Evolutionary conservation across 2,329 filamentous ascomycete species (phyloP).

Genomic region (Chaetomiaceae sp.): DNA sequence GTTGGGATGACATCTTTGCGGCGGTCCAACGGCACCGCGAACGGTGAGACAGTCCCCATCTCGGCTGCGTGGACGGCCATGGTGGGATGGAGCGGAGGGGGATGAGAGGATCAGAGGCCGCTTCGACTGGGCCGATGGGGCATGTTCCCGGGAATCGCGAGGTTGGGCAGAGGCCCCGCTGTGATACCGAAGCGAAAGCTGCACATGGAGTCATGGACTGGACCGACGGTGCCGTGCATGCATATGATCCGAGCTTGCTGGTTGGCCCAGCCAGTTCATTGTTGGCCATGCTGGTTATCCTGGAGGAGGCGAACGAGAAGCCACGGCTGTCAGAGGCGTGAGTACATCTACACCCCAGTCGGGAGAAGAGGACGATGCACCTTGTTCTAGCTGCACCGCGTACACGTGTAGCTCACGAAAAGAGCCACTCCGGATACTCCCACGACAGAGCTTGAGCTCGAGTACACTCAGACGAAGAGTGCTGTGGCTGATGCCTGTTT

Average conservation of each 20-base stretch:
- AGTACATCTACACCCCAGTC: background rate
- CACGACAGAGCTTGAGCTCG: background rate
- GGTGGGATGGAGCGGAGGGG: conserved; percentile 9
- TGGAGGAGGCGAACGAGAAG: conserved; percentile 13
- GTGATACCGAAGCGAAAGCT: conserved; percentile 16
- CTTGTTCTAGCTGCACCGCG: no score
- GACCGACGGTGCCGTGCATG: conserved; percentile 10
- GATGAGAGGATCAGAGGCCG: background rate
- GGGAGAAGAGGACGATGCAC: no score
- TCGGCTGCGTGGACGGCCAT: conserved; percentile 17
- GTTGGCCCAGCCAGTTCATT: conserved; percentile 11
- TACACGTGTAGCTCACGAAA: no score
- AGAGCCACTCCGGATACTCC: no score
- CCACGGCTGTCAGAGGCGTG: background rate
- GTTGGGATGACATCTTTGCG: conserved; percentile 19
- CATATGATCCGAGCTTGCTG: conserved; percentile 5
- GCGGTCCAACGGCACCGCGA: conserved; percentile 17
- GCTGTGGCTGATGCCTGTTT: background rate
- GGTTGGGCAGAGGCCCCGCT: conserved; percentile 19
- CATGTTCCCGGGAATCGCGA: conserved; percentile 10
- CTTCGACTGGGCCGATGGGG: conserved; percentile 10
- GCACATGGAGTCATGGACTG: no score
- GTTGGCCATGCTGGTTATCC: conserved; percentile 13
- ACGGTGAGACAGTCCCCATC: conserved; percentile 15
- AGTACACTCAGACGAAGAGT: background rate